Evolutionary conservation across 345 rosid species (phyloP), one percentile per base, ranked within the genome.

Genomic region (Pistacia vera): DNA sequence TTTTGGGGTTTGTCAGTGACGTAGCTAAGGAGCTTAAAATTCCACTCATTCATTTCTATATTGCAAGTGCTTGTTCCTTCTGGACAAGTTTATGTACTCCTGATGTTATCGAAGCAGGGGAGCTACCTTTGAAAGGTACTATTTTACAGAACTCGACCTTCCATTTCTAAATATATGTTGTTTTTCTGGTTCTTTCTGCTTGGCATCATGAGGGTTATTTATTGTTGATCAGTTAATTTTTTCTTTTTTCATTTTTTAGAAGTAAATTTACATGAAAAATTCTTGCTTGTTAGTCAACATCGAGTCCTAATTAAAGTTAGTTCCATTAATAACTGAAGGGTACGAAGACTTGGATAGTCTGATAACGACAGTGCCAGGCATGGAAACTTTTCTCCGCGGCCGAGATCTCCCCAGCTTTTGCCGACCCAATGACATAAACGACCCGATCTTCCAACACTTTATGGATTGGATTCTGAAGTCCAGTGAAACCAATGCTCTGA

Each of bases 371-470:
- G 71, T 78, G 0, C 82, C 77, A 1, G 86, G 83, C 16, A 81
- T 76, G 85, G 86, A 85, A 69, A 67, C 56, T 3, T 83, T 80
- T 20, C 79, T 85, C 3, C 28, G 86, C 17, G 22, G 61, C 25
- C 49, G 81, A 68, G 90, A 85, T 79, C 86, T 87, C 41, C 88
- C 88, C 0, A 67, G 84, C 63, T 79, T 74, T 20, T 85, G 85
- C 71, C 69, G 70, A 77, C 75, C 33, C 0, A 54, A 10, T 0
- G 81, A 85, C 66, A 2, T 60, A 14, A 16, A 57, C 0, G 74
- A 83, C 55, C 41, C 18, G 1, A 0, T 0, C 52, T 67, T 83
- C 12, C 75, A 73, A 20, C 11, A 44, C 11, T 0, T 82, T 0
- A 63, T 7, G 56, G 11, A 16, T 3, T 62, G 18, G 66, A 81